A percentile compares a stretch with the other conserved stretches of the same genome.
Evolutionary conservation across 2,329 filamentous ascomycete genomes (phyloP).

Genomic region (Apiospora saccharicola): DNA sequence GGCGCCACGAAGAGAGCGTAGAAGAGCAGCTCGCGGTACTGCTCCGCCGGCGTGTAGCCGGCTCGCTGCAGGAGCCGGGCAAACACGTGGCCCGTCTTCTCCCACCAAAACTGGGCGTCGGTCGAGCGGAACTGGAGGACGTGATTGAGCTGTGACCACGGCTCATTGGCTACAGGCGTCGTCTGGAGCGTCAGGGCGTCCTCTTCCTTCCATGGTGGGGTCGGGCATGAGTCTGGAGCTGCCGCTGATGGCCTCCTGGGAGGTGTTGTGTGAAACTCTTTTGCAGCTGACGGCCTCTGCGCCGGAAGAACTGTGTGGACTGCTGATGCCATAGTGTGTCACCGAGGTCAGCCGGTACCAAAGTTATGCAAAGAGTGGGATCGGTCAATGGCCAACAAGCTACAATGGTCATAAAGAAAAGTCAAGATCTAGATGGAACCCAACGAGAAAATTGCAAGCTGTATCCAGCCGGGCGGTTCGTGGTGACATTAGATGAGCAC

Average conservation of each 20-base stretch:
- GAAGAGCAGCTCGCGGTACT: slow-evolving; percentile 23
- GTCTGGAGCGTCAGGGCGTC: background rate
- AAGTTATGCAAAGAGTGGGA: background rate
- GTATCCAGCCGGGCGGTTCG: background rate
- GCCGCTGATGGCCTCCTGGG: no score
- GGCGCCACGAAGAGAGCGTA: slow-evolving; percentile 23
- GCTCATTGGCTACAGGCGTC: background rate
- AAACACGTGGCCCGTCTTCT: slow-evolving; percentile 19
- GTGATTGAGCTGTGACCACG: slow-evolving; percentile 5
- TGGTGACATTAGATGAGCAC: background rate
- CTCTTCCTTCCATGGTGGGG: background rate
- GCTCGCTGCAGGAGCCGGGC: slow-evolving; percentile 8
- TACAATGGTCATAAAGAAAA: background rate
- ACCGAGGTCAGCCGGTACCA: no score
- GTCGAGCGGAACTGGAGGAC: slow-evolving; percentile 4
- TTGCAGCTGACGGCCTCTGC: background rate
- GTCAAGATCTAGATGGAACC: background rate
- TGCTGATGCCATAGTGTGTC: background rate
- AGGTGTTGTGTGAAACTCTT: background rate
- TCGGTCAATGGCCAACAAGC: background rate
- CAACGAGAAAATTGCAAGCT: background rate
- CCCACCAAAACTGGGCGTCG: slow-evolving; percentile 24
- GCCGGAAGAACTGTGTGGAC: background rate
- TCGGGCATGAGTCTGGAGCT: background rate
- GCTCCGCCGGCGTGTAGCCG: slow-evolving; percentile 21